Evolutionary conservation across 2,329 filamentous ascomycete genomes (phyloP).

Genomic region (Corynespora cassiicola): DNA sequence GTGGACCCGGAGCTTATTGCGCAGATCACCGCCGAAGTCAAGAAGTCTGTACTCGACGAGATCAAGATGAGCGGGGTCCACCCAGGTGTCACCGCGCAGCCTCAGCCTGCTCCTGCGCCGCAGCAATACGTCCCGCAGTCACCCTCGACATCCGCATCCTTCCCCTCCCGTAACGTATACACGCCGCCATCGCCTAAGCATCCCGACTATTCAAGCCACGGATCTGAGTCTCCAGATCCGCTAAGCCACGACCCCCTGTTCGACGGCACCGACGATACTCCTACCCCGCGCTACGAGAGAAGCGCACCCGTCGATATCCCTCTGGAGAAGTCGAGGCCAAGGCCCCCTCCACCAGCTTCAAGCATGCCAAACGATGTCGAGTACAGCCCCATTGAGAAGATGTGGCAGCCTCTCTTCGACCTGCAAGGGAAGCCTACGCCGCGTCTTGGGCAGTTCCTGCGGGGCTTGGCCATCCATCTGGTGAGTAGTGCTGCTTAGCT

Average conservation of each 20-base stretch:
- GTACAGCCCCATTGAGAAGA: slow-evolving; percentile 63
- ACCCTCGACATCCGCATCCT: slow-evolving; percentile 55
- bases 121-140: slow-evolving; percentile 49
- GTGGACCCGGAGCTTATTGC: slow-evolving; percentile 67
- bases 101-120: slow-evolving; percentile 39
- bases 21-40: slow-evolving; percentile 66
- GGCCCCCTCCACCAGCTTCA: slow-evolving; percentile 32
- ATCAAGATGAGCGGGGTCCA: slow-evolving; percentile 55
- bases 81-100: slow-evolving; percentile 30
- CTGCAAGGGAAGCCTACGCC: slow-evolving; percentile 69
- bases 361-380: slow-evolving; percentile 42
- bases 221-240: slow-evolving; percentile 46
- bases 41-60: slow-evolving; percentile 50
- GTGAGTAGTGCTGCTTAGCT: slow-evolving; percentile 53
- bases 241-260: slow-evolving; percentile 36
- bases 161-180: slow-evolving; percentile 56
- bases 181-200: slow-evolving; percentile 62
- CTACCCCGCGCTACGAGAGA: slow-evolving; percentile 32
- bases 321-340: slow-evolving; percentile 25
- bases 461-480: slow-evolving; percentile 76
- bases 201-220: slow-evolving; percentile 35
- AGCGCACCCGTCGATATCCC: slow-evolving; percentile 32
- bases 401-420: slow-evolving; percentile 80
- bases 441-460: slow-evolving; percentile 73
- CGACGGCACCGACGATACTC: slow-evolving; percentile 36